Base-by-base conservation (phyloP, 768 basidiomycete species). In the Boletus eberwhitei region DNA sequence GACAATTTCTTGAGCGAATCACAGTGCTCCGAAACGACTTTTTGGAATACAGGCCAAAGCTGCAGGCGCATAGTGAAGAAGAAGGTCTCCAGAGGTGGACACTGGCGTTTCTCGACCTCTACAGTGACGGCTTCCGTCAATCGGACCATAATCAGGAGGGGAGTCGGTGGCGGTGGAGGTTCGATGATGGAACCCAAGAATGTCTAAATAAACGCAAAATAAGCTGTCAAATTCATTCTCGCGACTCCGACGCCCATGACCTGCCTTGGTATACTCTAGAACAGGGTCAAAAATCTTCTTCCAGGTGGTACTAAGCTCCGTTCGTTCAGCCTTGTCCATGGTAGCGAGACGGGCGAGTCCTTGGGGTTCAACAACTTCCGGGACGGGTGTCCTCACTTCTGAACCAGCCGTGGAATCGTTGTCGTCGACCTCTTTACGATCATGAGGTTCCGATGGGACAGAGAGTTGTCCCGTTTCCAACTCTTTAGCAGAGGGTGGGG, bases 41-140 rank as follows among this genome's bases (percentile, higher is more conserved):
- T 95, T 66, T 95, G 89, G 71, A 96, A 98, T 5, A 88, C 77
- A 2, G 96, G 97, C 93, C 94, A 98, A 78, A 98, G 83, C 60
- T 86, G 80, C 51, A 99, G 72, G 21, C 92, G 86, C 41, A 94
- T 77, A 2, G 80, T 78, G 68, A 93, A 89, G 48, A 95, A 78
- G 69, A 87, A 93, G 8, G 82, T 79, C 61, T 95, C 90, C 21
- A 94, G 78, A 14, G 94, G 90, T 7, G 85, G 74, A 61, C 90
- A 93, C 11, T 79, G 82, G 45, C 93, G 85, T 59, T 79, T 81
- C 64, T 93, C 88, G 13, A 91, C 81, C 61, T 91, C 87, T 7
- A 77, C 63, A 42, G 89, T 80, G 38, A 93, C 79, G 40, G 84
- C 83, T 69, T 98, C 94, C 44, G 90, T 90, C 17, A 99, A 74